phyloP scores from a whole-genome alignment of 768 basidiomycete genomes.

The Russula ochroleuca region DNA sequence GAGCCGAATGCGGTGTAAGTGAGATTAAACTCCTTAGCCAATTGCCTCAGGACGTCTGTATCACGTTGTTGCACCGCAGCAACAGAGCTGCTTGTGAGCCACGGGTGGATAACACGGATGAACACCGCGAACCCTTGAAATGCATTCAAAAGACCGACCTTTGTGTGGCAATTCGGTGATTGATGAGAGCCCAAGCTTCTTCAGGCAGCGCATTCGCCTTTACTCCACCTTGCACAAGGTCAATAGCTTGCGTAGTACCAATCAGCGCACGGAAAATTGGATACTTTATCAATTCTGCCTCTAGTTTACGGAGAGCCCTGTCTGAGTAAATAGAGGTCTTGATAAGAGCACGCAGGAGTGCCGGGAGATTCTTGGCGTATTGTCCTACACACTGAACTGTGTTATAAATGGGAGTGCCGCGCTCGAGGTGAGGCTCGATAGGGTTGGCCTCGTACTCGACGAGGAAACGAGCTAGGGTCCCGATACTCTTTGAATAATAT shows the following conservation, averaged over 20 bases:
- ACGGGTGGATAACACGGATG: neutral
- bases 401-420: slow-evolving; percentile 35
- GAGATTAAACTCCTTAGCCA: slow-evolving; percentile 40
- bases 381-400: slow-evolving; percentile 44
- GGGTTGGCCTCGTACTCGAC: slow-evolving; percentile 25
- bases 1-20: slow-evolving; percentile 42
- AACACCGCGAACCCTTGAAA: neutral
- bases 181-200: slow-evolving; percentile 35
- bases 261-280: slow-evolving; percentile 33
- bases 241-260: slow-evolving; percentile 35
- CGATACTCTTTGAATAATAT: slow-evolving; percentile 46
- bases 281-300: slow-evolving; percentile 33
- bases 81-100: slow-evolving; percentile 32
- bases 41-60: slow-evolving; percentile 30
- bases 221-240: slow-evolving; percentile 41
- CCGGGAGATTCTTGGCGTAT: slow-evolving; percentile 38
- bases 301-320: slow-evolving; percentile 36
- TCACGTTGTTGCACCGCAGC: slow-evolving; percentile 34
- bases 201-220: slow-evolving; percentile 50
- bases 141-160: slow-evolving; percentile 25
- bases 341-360: slow-evolving; percentile 32
- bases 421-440: slow-evolving; percentile 30
- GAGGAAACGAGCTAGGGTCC: slow-evolving; percentile 56
- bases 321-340: slow-evolving; percentile 32
- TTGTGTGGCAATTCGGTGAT: slow-evolving; percentile 34